Percentiles rank a stretch among this genome's conserved stretches.
Conservation (phyloP, 176 grass and related monocot species). For the Alopecurus myosuroides region DNA sequence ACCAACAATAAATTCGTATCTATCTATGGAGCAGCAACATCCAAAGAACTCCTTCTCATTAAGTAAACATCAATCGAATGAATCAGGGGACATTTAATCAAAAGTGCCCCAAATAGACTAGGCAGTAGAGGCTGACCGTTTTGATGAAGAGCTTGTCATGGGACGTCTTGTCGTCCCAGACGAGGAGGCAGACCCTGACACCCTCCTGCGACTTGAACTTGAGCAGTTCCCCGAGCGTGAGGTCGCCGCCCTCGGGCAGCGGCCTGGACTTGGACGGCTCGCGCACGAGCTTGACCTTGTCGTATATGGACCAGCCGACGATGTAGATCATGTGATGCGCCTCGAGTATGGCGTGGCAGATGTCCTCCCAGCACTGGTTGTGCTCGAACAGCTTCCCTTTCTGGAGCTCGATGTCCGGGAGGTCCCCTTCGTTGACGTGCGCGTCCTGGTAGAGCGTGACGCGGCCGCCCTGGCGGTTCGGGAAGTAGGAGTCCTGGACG, state of each 20-base stretch:
- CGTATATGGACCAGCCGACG: constrained; percentile 84
- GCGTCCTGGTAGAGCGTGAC: constrained; percentile 94
- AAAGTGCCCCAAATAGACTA: too few species aligned
- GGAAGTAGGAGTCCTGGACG: constrained; percentile 82
- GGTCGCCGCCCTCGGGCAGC: constrained; percentile 41
- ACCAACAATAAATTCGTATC: background rate
- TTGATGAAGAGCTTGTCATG: constrained; percentile 92
- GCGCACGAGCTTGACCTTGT: constrained; percentile 87
- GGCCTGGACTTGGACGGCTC: constrained; percentile 43
- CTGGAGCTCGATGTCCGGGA: constrained; percentile 60
- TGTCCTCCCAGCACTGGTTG: constrained; percentile 90
- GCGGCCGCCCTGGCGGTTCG: constrained; percentile 46
- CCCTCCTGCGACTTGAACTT: constrained; percentile 99
- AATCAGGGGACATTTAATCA: too few species aligned
- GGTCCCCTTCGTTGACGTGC: constrained; percentile 61
- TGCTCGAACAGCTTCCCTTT: constrained; percentile 51
- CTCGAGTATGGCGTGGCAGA: constrained; percentile 92
- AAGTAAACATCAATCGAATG: constrained; percentile 23
- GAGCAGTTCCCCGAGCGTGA: constrained; percentile 81
- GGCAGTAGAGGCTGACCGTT: too few species aligned
- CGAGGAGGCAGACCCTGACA: constrained; percentile 94
- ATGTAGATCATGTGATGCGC: constrained; percentile 97
- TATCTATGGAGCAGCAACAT: background rate
- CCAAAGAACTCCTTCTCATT: background rate
- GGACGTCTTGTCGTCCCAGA: constrained; percentile 98